A percentile compares a stretch with the other conserved stretches of the same genome.
Evolutionary conservation across 257 asterid species (phyloP).

Genomic region (Nicotiana undulata): DNA sequence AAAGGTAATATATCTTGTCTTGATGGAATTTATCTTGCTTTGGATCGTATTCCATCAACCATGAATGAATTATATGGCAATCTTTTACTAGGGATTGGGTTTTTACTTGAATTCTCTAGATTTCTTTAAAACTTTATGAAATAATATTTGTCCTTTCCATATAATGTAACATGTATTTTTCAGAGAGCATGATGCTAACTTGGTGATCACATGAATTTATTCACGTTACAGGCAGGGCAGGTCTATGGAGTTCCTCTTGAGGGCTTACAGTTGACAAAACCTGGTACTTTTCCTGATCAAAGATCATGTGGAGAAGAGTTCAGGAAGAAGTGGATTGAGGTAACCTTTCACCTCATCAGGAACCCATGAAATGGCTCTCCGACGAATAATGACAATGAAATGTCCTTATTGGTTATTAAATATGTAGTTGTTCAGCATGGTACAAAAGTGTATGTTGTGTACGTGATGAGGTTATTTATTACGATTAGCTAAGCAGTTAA

Average conservation of each 20-base stretch:
- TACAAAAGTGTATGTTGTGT: not conserved
- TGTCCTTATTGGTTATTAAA: not conserved
- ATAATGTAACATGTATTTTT: not conserved
- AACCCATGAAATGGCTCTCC: not conserved
- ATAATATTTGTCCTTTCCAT: not conserved
- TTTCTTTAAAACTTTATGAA: not conserved
- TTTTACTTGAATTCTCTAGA: constrained; percentile 1
- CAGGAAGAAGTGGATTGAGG: constrained; percentile 99
- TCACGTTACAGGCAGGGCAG: constrained; percentile 79
- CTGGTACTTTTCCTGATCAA: constrained; percentile 85
- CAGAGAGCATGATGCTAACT: not conserved
- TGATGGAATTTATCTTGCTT: constrained; percentile 6
- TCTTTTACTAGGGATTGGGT: not conserved
- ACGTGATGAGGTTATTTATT: not conserved
- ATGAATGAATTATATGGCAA: not conserved
- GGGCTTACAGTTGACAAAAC: constrained; percentile 60
- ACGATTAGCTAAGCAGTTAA: not conserved
- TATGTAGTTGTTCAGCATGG: not conserved
- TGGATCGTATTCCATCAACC: not conserved
- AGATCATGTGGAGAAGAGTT: constrained; percentile 89
- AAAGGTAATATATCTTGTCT: constrained; percentile 53
- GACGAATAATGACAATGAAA: not conserved
- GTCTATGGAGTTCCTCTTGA: constrained; percentile 96
- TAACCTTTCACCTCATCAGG: constrained; percentile 21
- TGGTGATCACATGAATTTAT: not conserved